phyloP scores from a whole-genome alignment of 768 basidiomycete genomes.

The Butyriboletus loyo region DNA sequence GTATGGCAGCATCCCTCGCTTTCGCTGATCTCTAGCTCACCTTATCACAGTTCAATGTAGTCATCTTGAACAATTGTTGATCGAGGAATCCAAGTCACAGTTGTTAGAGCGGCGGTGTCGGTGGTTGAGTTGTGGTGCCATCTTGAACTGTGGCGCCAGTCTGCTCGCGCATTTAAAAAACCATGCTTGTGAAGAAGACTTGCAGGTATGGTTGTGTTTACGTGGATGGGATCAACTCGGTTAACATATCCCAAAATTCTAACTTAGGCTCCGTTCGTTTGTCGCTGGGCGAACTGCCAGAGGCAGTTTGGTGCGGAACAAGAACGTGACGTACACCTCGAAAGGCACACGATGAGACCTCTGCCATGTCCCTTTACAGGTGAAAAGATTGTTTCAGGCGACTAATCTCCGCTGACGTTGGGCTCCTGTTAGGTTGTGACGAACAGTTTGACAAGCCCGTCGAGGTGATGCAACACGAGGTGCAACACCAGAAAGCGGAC shows the following conservation, averaged over 20 bases:
- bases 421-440: conserved; percentile 50
- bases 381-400: conserved; percentile 23
- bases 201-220: conserved; percentile 24
- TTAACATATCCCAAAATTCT: conserved; percentile 3
- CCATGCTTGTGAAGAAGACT: conserved; percentile 34
- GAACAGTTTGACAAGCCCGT: conserved; percentile 44
- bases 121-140: conserved; percentile 56
- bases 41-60: conserved; percentile 37
- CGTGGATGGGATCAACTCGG: background rate
- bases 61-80: conserved; percentile 40
- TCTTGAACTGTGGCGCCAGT: conserved; percentile 51
- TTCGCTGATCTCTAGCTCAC: conserved; percentile 26
- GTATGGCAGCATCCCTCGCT: conserved; percentile 28
- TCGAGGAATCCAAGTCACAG: conserved; percentile 47
- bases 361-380: conserved; percentile 40
- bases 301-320: conserved; percentile 36
- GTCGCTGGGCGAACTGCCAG: conserved; percentile 59
- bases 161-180: conserved; percentile 48
- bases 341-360: conserved; percentile 41
- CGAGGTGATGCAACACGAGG: conserved; percentile 49
- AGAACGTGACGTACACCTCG: conserved; percentile 47
- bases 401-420: conserved; percentile 7
- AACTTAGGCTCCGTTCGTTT: conserved; percentile 42
- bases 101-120: conserved; percentile 48
- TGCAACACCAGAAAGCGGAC: conserved; percentile 33